phyloP scores from a whole-genome alignment of 768 basidiomycete species.

The Collybiopsis confluens region DNA sequence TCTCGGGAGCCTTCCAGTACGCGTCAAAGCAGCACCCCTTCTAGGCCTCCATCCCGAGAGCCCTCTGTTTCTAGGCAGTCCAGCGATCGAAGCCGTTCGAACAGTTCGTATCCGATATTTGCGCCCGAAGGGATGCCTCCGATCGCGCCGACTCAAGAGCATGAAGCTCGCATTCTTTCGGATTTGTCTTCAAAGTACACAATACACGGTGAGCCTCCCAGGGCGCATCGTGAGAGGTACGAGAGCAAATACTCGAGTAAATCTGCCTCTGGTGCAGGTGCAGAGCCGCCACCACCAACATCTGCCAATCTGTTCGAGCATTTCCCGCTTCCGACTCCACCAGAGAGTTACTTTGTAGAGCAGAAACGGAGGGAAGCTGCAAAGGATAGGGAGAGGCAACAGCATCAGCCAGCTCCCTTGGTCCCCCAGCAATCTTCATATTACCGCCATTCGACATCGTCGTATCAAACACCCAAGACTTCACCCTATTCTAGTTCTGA shows the following conservation, averaged over 20 bases:
- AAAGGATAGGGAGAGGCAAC: background rate
- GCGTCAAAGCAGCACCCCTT: background rate
- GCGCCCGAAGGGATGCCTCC: background rate
- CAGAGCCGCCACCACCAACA: background rate
- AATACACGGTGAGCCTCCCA: background rate
- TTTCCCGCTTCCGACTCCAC: slow-evolving; percentile 6
- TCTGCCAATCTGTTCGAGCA: background rate
- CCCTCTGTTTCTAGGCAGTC: background rate
- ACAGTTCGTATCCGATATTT: background rate
- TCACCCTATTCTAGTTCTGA: background rate
- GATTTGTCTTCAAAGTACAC: background rate
- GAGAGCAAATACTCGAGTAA: too few species aligned
- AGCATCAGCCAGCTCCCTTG: background rate
- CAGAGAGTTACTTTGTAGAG: background rate
- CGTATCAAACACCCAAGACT: background rate
- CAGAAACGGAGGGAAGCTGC: background rate
- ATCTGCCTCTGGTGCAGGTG: background rate
- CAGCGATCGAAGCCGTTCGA: too few species aligned
- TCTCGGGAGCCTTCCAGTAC: background rate
- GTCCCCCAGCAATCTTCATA: background rate
- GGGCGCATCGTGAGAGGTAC: background rate
- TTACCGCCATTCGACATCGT: background rate
- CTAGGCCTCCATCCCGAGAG: background rate
- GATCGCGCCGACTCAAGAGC: background rate
- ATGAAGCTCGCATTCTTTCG: background rate